Conservation (phyloP, 352 stramenopile species). For the Saprolegnia diclina region DNA sequence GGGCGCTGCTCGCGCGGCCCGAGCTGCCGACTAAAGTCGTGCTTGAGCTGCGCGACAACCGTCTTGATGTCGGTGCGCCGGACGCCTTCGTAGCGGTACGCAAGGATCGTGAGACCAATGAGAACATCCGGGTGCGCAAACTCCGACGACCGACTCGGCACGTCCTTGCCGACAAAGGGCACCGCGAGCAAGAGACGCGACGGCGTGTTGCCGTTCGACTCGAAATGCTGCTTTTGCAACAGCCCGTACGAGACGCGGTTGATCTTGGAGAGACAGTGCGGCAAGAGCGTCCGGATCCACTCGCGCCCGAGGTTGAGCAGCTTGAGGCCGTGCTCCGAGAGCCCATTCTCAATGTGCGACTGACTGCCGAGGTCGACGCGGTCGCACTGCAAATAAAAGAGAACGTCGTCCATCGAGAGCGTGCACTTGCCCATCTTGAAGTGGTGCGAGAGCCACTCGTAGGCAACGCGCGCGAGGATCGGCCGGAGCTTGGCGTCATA, state of each 20-base stretch:
- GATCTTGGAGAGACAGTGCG: slow-evolving; percentile 98
- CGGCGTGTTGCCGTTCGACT: slow-evolving; percentile 88
- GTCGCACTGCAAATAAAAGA: slow-evolving; percentile 62
- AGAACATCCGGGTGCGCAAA: slow-evolving; percentile 98
- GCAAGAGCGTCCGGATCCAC: slow-evolving; percentile 96
- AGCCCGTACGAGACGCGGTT: slow-evolving; percentile 98
- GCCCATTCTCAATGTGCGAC: slow-evolving; percentile 74
- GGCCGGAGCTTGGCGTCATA: slow-evolving; percentile 93
- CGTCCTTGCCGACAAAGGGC: slow-evolving; percentile 99
- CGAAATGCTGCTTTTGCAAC: slow-evolving; percentile 54
- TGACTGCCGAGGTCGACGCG: slow-evolving; percentile 51
- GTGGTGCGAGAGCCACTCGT: slow-evolving; percentile 79
- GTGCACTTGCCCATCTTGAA: slow-evolving; percentile 93
- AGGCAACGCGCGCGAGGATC: slow-evolving; percentile 85
- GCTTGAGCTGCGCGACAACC: slow-evolving; percentile 84
- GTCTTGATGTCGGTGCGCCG: slow-evolving; percentile 75
- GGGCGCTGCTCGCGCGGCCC: slow-evolving; percentile 75
- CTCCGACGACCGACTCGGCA: slow-evolving; percentile 96
- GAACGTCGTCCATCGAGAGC: slow-evolving; percentile 65
- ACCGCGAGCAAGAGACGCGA: slow-evolving; percentile 95
- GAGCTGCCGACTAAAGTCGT: slow-evolving; percentile 82
- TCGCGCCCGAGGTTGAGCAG: slow-evolving; percentile 98
- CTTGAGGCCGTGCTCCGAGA: slow-evolving; percentile 90
- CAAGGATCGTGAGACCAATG: slow-evolving; percentile 87
- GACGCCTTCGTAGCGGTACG: slow-evolving; percentile 88